A percentile compares a stretch with the other conserved stretches of the same genome.
Evolutionary conservation across 768 basidiomycete species (phyloP).

Genomic region (Kwoniella dejecticola): DNA sequence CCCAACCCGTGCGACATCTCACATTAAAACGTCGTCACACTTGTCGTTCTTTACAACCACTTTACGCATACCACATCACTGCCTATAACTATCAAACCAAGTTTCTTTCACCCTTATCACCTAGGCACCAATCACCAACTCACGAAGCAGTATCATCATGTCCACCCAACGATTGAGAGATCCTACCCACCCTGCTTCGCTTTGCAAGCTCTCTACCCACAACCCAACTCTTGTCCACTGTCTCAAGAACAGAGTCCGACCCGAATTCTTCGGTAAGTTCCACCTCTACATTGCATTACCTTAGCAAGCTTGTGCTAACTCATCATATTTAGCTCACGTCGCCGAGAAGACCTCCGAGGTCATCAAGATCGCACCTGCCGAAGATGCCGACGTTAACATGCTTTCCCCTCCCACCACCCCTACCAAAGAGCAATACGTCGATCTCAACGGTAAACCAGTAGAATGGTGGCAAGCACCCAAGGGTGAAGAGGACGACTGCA

Average conservation of each 20-base stretch:
- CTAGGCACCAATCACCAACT: slow-evolving; percentile 1
- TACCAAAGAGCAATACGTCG: slow-evolving; percentile 55
- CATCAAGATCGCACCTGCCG: slow-evolving; percentile 26
- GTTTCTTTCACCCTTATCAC: neutral
- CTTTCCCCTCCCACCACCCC: slow-evolving; percentile 67
- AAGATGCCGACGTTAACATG: slow-evolving; percentile 19
- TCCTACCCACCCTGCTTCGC: slow-evolving; percentile 68
- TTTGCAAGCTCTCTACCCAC: slow-evolving; percentile 72
- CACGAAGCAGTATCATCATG: slow-evolving; percentile 16
- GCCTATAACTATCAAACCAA: slow-evolving; percentile 10
- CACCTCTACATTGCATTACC: neutral
- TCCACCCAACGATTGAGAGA: slow-evolving; percentile 38
- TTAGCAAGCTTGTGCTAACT: slow-evolving; percentile 1
- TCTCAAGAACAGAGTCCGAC: slow-evolving; percentile 70
- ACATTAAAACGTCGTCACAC: slow-evolving; percentile 20
- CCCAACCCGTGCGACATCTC: slow-evolving; percentile 25
- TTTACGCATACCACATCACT: slow-evolving; percentile 9
- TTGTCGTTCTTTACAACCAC: slow-evolving; percentile 21
- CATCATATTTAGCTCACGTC: slow-evolving; percentile 2
- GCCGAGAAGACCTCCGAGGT: slow-evolving; percentile 25
- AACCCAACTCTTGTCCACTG: slow-evolving; percentile 78
- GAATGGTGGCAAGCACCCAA: slow-evolving; percentile 53
- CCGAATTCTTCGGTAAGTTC: slow-evolving; percentile 72
- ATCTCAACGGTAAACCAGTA: slow-evolving; percentile 45
- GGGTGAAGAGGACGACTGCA: slow-evolving; percentile 31